Base-by-base conservation (phyloP, 768 basidiomycete genomes). In the Daedalea quercina region DNA sequence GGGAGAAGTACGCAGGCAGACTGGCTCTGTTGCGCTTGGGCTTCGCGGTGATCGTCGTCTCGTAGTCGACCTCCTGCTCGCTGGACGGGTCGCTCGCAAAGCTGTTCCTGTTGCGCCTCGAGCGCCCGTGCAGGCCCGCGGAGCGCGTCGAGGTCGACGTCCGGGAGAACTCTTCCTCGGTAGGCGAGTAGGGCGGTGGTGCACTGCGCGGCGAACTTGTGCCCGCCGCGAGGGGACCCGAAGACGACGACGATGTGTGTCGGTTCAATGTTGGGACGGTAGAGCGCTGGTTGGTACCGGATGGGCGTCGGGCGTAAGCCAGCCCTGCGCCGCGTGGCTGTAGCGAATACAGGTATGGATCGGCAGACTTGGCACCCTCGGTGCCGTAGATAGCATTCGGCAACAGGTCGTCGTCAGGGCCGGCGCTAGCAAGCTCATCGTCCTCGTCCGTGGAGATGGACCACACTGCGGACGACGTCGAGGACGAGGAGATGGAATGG, bases 1-100 rank as follows among this genome's bases (percentile, higher is more conserved):
- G 74, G 44, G 85, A 87, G 65, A 90, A 90, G 67, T 81, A 87
- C 19, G 84, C 79, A 20, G 87, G 87, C 25, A 90, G 77, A 64
- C 82, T 85, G 43, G 82, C 81, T 65, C 87, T 84, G 66, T 82
- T 85, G 60, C 80, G 82, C 60, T 68, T 73, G 53, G 55, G 57
- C 52, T 59, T 60, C n/a, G 56, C 45, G 7, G 55, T 54, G 22
- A 58, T 43, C 2, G 61, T 58, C 71, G 76, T 57, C 70, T 56
- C 60, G 67, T 56, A 28, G 31, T 65, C 62, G 20, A 47, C 52
- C 15, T 67, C 66, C 46, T 28, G 46, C 25, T 47, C 46, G 28
- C 50, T 44, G 22, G 50, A 9, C 11, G 55, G 40, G 37, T 44
- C 46, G 13, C 45, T 42, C 11, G 52, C 33, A 19, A 54, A 51